Evolutionary conservation across 257 asterid genomes (phyloP).

Genomic region (Orobanche coerulescens): DNA sequence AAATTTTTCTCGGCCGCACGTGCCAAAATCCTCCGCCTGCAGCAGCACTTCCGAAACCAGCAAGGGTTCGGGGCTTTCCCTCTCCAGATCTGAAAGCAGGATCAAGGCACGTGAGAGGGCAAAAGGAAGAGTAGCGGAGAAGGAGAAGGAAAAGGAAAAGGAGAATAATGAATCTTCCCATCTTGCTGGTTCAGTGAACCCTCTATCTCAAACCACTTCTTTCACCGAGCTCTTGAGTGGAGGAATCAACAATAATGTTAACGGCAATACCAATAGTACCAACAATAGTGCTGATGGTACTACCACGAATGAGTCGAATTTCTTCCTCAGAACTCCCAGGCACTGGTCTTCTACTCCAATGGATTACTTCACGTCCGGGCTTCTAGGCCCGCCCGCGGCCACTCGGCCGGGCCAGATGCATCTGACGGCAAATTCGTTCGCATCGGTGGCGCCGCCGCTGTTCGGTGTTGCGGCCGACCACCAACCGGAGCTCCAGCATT

Average conservation of each 20-base stretch:
- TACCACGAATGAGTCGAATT: slow-evolving; percentile 22
- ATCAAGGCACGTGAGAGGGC: slow-evolving; percentile 48
- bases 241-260: slow-evolving; percentile 23
- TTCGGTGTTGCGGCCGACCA: slow-evolving; percentile 31
- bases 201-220: slow-evolving; percentile 42
- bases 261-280: slow-evolving; percentile 11
- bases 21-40: slow-evolving; percentile 29
- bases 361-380: slow-evolving; percentile 40
- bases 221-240: slow-evolving; percentile 48
- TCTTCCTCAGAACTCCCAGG: slow-evolving; percentile 31
- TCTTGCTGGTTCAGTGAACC: slow-evolving; percentile 22
- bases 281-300: neutral
- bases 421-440: slow-evolving; percentile 20
- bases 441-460: slow-evolving; percentile 30
- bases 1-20: slow-evolving; percentile 24
- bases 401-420: slow-evolving; percentile 32
- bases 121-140: slow-evolving; percentile 42
- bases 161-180: slow-evolving; percentile 23
- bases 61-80: slow-evolving; percentile 47
- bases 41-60: slow-evolving; percentile 45
- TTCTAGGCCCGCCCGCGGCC: slow-evolving; percentile 27
- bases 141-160: slow-evolving; percentile 43
- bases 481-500: slow-evolving; percentile 42
- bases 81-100: slow-evolving; percentile 48
- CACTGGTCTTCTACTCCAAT: slow-evolving; percentile 39